Percentiles rank a stretch among this genome's conserved stretches.
phyloP scores from a whole-genome alignment of 2,329 filamentous ascomycete genomes.

The Kalaharituber pfeilii region DNA sequence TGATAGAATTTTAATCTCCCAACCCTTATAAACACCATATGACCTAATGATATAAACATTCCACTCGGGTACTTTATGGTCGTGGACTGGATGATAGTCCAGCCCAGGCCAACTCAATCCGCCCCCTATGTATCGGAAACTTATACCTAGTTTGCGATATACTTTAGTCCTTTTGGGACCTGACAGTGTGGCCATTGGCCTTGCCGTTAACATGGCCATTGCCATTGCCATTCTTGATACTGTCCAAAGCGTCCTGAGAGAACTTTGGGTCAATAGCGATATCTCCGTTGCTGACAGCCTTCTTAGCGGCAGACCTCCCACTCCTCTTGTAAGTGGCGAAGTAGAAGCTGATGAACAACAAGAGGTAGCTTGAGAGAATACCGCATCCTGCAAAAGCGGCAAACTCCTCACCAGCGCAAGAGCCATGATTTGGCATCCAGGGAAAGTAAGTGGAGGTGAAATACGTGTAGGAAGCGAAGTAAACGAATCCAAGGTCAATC shows the following conservation, averaged over 20 bases:
- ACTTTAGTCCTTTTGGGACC: background rate
- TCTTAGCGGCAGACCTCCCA: constrained; percentile 63
- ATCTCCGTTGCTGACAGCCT: constrained; percentile 46
- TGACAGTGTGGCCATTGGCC: background rate
- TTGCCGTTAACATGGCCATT: constrained; percentile 29
- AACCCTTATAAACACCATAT: background rate
- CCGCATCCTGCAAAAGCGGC: constrained; percentile 82
- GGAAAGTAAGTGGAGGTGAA: constrained; percentile 83
- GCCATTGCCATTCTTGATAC: constrained; percentile 34
- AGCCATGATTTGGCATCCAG: constrained; percentile 64
- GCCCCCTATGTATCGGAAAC: background rate
- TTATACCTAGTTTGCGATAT: constrained; percentile 6
- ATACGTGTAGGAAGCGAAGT: constrained; percentile 98
- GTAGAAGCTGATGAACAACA: constrained; percentile 99
- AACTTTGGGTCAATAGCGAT: constrained; percentile 68
- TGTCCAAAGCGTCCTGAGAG: constrained; percentile 43
- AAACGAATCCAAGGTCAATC: constrained; percentile 87
- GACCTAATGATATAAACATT: too few species aligned
- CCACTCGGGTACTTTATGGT: too few species aligned
- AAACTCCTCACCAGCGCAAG: constrained; percentile 91
- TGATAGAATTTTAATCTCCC: background rate
- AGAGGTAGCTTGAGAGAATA: constrained; percentile 83
- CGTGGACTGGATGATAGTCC: background rate
- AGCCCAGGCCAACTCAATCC: background rate
- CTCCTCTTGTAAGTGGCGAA: constrained; percentile 87